Percentiles rank a stretch among this genome's conserved stretches.
Evolutionary conservation across 176 grass and related monocot genomes (phyloP).

Genomic region (Phoenix roebelenii): DNA sequence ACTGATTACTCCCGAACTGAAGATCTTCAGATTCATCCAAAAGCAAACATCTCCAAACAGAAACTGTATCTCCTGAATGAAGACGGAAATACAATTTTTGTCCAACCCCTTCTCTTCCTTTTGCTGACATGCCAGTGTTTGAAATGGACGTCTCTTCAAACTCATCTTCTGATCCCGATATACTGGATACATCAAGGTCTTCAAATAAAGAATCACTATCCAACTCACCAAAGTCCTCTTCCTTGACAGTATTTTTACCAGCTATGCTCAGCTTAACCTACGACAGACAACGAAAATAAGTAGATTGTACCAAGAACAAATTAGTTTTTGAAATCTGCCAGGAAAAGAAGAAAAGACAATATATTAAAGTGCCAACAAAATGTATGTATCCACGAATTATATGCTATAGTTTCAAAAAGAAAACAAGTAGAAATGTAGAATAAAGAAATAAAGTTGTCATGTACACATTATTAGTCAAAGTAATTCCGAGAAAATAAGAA

Average conservation of each 20-base stretch:
- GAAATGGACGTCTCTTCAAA: conserved; percentile 37
- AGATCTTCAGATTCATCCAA: conserved; percentile 80
- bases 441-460: too few relatives aligned
- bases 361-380: too few relatives aligned
- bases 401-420: too few relatives aligned
- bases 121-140: conserved; percentile 25
- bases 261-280: conserved; percentile 79
- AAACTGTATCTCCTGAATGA: conserved; percentile 45
- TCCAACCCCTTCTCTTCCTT: conserved; percentile 57
- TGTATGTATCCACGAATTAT: too few relatives aligned
- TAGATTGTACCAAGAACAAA: too few relatives aligned
- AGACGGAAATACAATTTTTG: conserved; percentile 61
- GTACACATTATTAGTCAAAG: too few relatives aligned
- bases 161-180: conserved; percentile 92
- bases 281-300: conserved; percentile 1
- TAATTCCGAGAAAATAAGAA: too few relatives aligned
- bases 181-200: conserved; percentile 80
- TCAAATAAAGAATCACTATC: conserved; percentile 62
- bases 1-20: conserved; percentile 33
- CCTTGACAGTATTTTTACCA: conserved; percentile 82
- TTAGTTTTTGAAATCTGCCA: too few relatives aligned
- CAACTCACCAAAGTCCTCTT: conserved; percentile 70
- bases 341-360: too few relatives aligned
- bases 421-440: too few relatives aligned
- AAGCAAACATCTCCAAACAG: conserved; percentile 57